phyloP scores from a whole-genome alignment of 2,329 filamentous ascomycete genomes.

The Fonsecaea erecta region DNA sequence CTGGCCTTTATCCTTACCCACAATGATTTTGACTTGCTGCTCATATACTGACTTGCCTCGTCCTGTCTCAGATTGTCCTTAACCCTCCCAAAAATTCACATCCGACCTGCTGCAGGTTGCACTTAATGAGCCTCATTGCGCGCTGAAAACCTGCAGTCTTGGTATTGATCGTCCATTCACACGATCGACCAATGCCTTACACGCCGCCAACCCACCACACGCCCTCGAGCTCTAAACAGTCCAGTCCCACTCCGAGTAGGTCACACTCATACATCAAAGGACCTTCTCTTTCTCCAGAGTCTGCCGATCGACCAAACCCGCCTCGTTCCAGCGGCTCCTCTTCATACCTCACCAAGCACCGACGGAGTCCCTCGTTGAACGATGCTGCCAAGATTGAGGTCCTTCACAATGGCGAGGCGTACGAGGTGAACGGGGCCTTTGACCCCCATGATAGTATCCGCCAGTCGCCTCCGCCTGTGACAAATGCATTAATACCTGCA shows the following conservation, averaged over 20 bases:
- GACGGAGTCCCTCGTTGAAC: constrained; percentile 60
- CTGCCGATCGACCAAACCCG: constrained; percentile 52
- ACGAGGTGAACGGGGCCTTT: constrained; percentile 34
- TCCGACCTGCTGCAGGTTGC: constrained; percentile 27
- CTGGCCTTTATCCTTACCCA: constrained; percentile 26
- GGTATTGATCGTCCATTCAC: constrained; percentile 26
- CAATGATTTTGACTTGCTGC: constrained; percentile 30
- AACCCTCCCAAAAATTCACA: constrained; percentile 22
- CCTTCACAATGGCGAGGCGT: constrained; percentile 32
- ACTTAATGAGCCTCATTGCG: constrained; percentile 35
- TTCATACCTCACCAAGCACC: constrained; percentile 65
- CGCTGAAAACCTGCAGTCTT: constrained; percentile 28
- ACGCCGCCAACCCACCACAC: constrained; percentile 59
- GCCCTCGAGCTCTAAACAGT: constrained; percentile 61
- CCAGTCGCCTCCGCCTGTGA: constrained; percentile 82
- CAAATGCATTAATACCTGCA: constrained; percentile 75
- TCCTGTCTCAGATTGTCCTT: constrained; percentile 26
- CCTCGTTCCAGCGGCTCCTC: constrained; percentile 64
- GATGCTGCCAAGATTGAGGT: constrained; percentile 41
- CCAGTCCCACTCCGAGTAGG: constrained; percentile 56
- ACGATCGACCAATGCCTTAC: constrained; percentile 53
- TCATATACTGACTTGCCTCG: constrained; percentile 23
- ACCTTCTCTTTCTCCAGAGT: constrained; percentile 36
- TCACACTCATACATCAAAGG: constrained; percentile 54
- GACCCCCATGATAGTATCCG: constrained; percentile 67